These are phyloP conservation scores for Raffaelea deltoideospora DNA, from an alignment of 2,329 filamentous ascomycete species.

Conservation along the genomic window DNA sequence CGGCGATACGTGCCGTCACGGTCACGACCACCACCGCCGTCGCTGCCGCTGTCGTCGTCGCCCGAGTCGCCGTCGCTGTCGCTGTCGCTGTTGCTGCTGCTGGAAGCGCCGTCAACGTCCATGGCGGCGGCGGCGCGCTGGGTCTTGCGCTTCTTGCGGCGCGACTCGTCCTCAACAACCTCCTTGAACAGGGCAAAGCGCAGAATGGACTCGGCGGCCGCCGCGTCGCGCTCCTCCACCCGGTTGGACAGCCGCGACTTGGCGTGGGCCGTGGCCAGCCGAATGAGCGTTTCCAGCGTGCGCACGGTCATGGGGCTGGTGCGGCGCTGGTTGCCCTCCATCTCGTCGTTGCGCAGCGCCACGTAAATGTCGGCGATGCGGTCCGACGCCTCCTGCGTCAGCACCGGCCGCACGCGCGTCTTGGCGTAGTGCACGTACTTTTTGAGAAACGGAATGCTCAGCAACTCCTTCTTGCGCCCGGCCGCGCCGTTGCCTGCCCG, in stretches of 20 bases:
- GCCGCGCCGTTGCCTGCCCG: conserved; percentile 58
- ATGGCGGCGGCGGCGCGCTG: conserved; percentile 28
- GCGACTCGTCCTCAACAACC: conserved; percentile 63
- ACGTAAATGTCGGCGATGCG: conserved; percentile 88
- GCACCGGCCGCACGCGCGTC: conserved; percentile 70
- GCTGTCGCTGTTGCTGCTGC: conserved; percentile 45
- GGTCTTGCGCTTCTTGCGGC: conserved; percentile 68
- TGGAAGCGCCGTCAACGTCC: conserved; percentile 45
- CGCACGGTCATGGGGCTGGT: conserved; percentile 93
- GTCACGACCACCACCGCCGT: conserved; percentile 40
- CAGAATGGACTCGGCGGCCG: conserved; percentile 76
- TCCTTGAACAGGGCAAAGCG: conserved; percentile 97
- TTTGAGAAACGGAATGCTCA: conserved; percentile 97
- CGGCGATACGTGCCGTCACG: conserved; percentile 42
- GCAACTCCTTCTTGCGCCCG: conserved; percentile 66
- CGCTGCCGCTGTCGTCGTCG: conserved; percentile 3
- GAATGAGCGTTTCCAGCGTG: conserved; percentile 95
- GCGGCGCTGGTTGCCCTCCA: conserved; percentile 83
- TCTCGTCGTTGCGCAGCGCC: conserved; percentile 83
- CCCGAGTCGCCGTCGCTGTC: conserved; percentile 25
- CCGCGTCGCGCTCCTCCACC: conserved; percentile 79
- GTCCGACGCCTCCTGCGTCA: conserved; percentile 83
- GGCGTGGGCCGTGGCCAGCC: conserved; percentile 88
- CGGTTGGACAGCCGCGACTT: conserved; percentile 78
- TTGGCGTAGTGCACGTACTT: conserved; percentile 99